Evolutionary conservation across 2,329 filamentous ascomycete species (phyloP).

Genomic region (Fusarium sp.): DNA sequence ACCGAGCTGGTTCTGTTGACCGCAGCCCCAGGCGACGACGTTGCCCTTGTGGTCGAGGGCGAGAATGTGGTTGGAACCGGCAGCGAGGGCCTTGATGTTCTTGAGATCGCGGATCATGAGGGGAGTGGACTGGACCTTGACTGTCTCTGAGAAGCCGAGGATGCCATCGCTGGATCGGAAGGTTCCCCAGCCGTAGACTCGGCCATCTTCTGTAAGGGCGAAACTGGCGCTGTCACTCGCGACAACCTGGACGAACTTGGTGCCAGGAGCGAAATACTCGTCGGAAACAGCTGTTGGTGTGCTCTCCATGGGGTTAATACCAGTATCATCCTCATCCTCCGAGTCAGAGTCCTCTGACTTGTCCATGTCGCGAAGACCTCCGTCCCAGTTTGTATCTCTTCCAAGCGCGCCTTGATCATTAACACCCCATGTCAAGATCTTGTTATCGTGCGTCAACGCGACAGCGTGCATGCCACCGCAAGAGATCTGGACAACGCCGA

Average conservation of each 20-base stretch:
- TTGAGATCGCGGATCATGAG: constrained; percentile 69
- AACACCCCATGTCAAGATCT: constrained; percentile 86
- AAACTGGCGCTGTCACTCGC: constrained; percentile 81
- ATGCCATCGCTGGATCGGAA: constrained; percentile 75
- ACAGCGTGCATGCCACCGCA: constrained; percentile 85
- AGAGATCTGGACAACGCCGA: constrained; percentile 80
- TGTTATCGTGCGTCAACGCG: constrained; percentile 81
- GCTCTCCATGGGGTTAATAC: constrained; percentile 77
- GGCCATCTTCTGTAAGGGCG: constrained; percentile 77
- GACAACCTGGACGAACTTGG: constrained; percentile 70
- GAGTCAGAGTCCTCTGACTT: constrained; percentile 63
- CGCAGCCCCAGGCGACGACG: constrained; percentile 77
- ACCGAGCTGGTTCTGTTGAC: constrained; percentile 72
- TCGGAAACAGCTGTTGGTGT: constrained; percentile 71
- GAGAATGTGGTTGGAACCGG: constrained; percentile 77
- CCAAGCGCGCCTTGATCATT: constrained; percentile 87
- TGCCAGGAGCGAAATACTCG: constrained; percentile 67
- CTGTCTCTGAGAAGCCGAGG: constrained; percentile 68
- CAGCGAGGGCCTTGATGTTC: constrained; percentile 71
- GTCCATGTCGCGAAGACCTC: constrained; percentile 67
- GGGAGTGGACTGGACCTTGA: constrained; percentile 61
- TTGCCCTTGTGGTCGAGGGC: constrained; percentile 72
- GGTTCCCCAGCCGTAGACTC: constrained; percentile 85
- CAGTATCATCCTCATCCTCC: constrained; percentile 68
- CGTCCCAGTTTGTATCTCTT: constrained; percentile 75